Conservation (phyloP, 2,329 filamentous ascomycete genomes). For the Exophiala sp. region DNA sequence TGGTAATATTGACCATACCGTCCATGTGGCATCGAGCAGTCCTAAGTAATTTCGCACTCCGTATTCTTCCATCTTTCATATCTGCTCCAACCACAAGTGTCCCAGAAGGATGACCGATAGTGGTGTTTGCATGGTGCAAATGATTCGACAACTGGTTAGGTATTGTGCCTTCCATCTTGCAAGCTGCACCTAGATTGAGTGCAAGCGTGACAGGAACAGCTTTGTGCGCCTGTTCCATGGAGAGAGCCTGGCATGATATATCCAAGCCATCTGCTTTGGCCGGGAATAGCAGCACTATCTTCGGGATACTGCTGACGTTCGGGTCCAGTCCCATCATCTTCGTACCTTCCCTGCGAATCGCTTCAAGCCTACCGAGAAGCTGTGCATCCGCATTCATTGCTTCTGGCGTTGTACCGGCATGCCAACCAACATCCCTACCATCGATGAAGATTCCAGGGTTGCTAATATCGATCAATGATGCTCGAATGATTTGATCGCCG, state of each 20-base stretch:
- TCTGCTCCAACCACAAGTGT: conserved; percentile 27
- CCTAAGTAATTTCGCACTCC: conserved; percentile 20
- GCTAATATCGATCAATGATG: conserved; percentile 60
- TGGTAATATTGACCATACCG: conserved; percentile 18
- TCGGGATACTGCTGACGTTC: conserved; percentile 44
- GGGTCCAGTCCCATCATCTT: conserved; percentile 59
- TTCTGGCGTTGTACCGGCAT: conserved; percentile 52
- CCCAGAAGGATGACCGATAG: conserved; percentile 48
- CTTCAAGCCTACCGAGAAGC: conserved; percentile 50
- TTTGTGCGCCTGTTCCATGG: conserved; percentile 56
- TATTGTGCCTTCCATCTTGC: conserved; percentile 43
- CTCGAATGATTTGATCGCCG: conserved; percentile 37
- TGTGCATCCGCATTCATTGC: conserved; percentile 47
- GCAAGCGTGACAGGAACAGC: conserved; percentile 57
- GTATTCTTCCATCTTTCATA: conserved; percentile 13
- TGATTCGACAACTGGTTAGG: conserved; percentile 33
- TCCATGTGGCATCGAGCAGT: conserved; percentile 26
- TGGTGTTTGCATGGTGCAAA: conserved; percentile 30
- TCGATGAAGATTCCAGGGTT: conserved; percentile 63
- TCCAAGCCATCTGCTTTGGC: conserved; percentile 45
- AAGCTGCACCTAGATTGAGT: conserved; percentile 49
- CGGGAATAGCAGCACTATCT: conserved; percentile 63
- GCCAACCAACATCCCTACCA: conserved; percentile 51
- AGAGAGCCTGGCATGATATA: conserved; percentile 49
- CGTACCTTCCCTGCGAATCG: conserved; percentile 56